phyloP scores from a whole-genome alignment of 2,329 filamentous ascomycete genomes.

The Penicillium sp. region DNA sequence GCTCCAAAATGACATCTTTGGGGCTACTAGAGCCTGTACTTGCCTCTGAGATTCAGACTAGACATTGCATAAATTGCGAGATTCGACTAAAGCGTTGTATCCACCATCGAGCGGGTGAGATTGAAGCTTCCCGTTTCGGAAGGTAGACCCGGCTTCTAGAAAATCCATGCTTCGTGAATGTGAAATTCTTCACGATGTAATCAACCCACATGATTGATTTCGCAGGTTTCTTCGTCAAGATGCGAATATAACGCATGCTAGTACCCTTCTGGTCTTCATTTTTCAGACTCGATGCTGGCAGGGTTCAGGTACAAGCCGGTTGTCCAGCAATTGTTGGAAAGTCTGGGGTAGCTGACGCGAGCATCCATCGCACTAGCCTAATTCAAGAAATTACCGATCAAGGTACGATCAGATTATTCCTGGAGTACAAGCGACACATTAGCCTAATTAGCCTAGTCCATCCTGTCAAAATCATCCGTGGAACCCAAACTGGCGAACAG shows the following conservation, averaged over 20 bases:
- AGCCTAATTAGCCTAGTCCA: conserved; percentile 6
- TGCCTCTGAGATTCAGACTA: conserved; percentile 4
- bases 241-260: too few species aligned
- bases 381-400: conserved; percentile 1
- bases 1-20: conserved; percentile 11
- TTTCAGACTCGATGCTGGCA: too few species aligned
- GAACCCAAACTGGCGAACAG: neutral
- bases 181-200: conserved; percentile 12
- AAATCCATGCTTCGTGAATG: neutral
- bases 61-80: neutral
- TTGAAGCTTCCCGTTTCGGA: conserved; percentile 18
- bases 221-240: neutral
- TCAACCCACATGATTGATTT: conserved; percentile 7
- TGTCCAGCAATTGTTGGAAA: neutral
- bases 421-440: neutral
- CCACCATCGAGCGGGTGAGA: conserved; percentile 12
- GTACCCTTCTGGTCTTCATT: too few species aligned
- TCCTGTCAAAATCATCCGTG: conserved; percentile 4
- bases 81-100: conserved; percentile 1
- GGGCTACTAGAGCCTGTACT: conserved; percentile 5
- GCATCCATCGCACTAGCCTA: neutral
- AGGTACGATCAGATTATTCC: neutral
- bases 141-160: conserved; percentile 20
- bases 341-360: neutral
- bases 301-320: too few species aligned